phyloP scores from a whole-genome alignment of 257 asterid species.

The Capsicum baccatum region DNA sequence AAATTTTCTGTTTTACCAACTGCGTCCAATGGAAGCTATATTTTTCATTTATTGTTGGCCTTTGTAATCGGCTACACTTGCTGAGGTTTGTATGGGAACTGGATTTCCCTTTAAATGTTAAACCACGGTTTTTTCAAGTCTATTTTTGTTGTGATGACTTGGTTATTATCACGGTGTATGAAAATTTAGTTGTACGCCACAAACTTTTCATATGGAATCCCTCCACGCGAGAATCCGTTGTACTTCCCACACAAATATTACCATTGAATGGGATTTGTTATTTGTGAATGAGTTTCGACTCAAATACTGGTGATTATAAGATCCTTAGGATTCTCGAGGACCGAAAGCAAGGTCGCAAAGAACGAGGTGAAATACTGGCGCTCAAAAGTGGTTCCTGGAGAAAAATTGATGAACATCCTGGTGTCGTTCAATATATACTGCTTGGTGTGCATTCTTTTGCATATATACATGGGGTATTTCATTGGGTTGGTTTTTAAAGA shows the following conservation, averaged over 20 bases:
- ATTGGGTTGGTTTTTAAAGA: background rate
- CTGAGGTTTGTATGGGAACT: background rate
- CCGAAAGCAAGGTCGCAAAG: too few species aligned
- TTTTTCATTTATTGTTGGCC: background rate
- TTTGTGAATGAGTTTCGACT: too few species aligned
- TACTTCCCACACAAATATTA: too few species aligned
- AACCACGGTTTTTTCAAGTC: background rate
- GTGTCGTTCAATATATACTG: background rate
- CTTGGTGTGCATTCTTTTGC: background rate
- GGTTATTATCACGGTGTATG: background rate
- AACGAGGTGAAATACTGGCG: too few species aligned
- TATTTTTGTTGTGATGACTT: background rate
- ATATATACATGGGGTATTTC: background rate
- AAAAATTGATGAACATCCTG: too few species aligned
- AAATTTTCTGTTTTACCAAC: background rate
- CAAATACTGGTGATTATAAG: too few species aligned
- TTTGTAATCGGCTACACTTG: background rate
- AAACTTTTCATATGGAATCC: too few species aligned
- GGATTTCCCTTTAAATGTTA: background rate
- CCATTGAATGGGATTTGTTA: too few species aligned
- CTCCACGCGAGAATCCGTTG: too few species aligned
- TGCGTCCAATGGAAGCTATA: background rate
- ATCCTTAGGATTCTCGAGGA: too few species aligned
- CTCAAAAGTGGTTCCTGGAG: too few species aligned
- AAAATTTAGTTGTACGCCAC: too few species aligned